These are phyloP conservation scores for Amanita fuliginea DNA, from an alignment of 768 basidiomycete species.

Conservation along the genomic window DNA sequence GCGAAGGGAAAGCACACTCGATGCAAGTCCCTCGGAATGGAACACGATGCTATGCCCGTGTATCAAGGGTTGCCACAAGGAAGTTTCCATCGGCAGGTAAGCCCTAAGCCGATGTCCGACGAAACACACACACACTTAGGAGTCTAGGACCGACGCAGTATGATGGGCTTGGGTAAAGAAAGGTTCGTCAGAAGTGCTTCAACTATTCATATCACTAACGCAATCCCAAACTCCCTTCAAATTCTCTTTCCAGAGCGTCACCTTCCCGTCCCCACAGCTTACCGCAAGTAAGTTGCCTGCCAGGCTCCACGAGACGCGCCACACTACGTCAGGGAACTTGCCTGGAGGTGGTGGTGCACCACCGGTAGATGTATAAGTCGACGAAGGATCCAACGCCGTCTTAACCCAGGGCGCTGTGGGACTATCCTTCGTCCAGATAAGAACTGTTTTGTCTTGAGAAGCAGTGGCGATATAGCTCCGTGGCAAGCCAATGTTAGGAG, in stretches of 20 bases:
- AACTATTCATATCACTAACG: constrained; percentile 90
- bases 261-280: constrained; percentile 96
- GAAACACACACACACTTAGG: too few species aligned
- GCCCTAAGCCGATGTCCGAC: too few species aligned
- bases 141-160: too few species aligned
- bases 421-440: constrained; percentile 85
- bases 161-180: too few species aligned
- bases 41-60: too few species aligned
- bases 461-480: constrained; percentile 94
- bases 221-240: constrained; percentile 94
- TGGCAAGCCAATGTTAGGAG: constrained; percentile 91
- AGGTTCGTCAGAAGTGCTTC: constrained; percentile 9
- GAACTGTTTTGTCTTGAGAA: constrained; percentile 85
- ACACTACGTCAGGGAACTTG: constrained; percentile 94
- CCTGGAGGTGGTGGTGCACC: constrained; percentile 39
- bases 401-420: constrained; percentile 70
- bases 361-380: constrained; percentile 33
- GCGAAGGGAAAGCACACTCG: too few species aligned
- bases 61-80: too few species aligned
- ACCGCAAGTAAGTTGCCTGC: constrained; percentile 95
- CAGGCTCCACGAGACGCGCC: constrained; percentile 98
- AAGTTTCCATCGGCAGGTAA: too few species aligned
- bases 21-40: too few species aligned
- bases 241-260: constrained; percentile 97
- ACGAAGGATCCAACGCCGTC: constrained; percentile 66